phyloP scores from a whole-genome alignment of 345 rosid genomes.

The Salix purpurea region DNA sequence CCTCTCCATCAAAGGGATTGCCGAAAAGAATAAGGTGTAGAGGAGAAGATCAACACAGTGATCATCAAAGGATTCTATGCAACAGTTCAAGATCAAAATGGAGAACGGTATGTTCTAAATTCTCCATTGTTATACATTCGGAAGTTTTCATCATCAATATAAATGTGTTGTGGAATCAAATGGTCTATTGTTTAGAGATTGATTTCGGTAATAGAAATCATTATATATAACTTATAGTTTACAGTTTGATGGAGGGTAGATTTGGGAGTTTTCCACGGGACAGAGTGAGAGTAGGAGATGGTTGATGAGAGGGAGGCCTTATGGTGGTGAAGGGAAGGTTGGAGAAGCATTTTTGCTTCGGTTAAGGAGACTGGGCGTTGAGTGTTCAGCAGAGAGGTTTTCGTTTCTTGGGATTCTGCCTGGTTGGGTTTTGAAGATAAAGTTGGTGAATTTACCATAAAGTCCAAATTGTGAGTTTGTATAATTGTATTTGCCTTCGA shows the following conservation, averaged over 20 bases:
- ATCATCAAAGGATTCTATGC: too few species aligned
- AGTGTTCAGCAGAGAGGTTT: background rate
- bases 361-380: background rate
- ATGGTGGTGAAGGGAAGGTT: constrained; percentile 44
- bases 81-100: too few species aligned
- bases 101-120: too few species aligned
- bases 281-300: constrained; percentile 37
- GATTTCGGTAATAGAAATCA: too few species aligned
- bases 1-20: too few species aligned
- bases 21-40: too few species aligned
- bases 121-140: too few species aligned
- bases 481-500: background rate
- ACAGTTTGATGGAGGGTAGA: constrained; percentile 16
- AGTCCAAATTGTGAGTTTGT: background rate
- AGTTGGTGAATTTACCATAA: constrained; percentile 8
- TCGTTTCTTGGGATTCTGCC: background rate
- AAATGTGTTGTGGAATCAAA: too few species aligned
- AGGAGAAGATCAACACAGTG: too few species aligned
- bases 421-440: constrained; percentile 1
- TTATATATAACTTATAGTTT: background rate
- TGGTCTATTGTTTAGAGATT: too few species aligned
- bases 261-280: constrained; percentile 25
- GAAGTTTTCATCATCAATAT: too few species aligned
- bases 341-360: constrained; percentile 41
- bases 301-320: constrained; percentile 41